A percentile compares a stretch with the other conserved stretches of the same genome.
phyloP scores from a whole-genome alignment of 148 eudicot genomes.

The Talinum fruticosum region DNA sequence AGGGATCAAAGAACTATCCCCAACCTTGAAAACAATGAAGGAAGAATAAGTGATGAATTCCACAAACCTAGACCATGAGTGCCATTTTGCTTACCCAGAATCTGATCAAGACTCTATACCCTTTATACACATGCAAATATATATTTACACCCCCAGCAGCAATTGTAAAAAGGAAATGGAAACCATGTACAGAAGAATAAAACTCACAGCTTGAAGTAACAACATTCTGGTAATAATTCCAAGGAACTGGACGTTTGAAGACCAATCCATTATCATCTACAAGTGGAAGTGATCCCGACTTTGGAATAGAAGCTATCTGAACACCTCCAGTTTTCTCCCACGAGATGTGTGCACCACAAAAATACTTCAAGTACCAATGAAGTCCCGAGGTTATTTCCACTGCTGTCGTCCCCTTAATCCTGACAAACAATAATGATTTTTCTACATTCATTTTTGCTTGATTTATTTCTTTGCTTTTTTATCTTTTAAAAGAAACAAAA shows the following conservation, averaged over 20 bases:
- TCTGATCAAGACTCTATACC: no score
- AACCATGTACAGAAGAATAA: neutral
- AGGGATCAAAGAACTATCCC: no score
- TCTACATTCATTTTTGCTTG: neutral
- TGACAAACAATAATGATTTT: constrained; percentile 24
- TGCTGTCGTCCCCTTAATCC: constrained; percentile 77
- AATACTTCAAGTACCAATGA: constrained; percentile 88
- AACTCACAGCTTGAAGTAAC: constrained; percentile 96
- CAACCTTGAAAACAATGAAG: no score
- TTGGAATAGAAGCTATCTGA: constrained; percentile 69
- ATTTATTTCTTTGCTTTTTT: neutral
- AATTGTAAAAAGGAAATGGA: constrained; percentile 8
- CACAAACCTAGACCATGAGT: no score
- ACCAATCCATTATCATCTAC: constrained; percentile 51
- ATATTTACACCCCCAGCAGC: no score
- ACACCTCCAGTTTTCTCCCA: constrained; percentile 97
- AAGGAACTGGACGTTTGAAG: constrained; percentile 80
- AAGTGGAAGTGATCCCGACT: constrained; percentile 64
- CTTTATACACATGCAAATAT: no score
- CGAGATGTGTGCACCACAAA: constrained; percentile 85
- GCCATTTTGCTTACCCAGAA: no score
- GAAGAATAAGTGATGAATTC: no score
- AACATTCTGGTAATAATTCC: constrained; percentile 97
- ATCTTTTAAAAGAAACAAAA: neutral
- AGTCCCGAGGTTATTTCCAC: constrained; percentile 88